Percentiles rank a stretch among this genome's conserved stretches.
Conservation (phyloP, 2,329 filamentous ascomycete species). For the Colletotrichum spinosum region DNA sequence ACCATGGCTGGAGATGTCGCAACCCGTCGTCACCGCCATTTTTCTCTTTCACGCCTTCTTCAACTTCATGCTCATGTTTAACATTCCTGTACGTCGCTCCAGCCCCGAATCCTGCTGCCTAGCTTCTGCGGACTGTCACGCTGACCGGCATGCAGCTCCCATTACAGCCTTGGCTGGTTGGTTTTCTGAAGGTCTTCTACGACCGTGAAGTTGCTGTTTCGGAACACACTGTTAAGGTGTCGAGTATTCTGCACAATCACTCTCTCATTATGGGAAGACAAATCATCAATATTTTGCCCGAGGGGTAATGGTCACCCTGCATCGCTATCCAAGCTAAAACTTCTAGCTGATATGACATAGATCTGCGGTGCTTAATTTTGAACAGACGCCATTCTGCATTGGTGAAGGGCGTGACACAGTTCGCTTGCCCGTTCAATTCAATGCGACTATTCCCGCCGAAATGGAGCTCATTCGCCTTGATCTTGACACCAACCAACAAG, state of each 20-base stretch:
- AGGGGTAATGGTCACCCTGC: conserved; percentile 69
- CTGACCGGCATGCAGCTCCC: conserved; percentile 67
- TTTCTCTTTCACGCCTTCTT: conserved; percentile 78
- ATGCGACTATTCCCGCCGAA: conserved; percentile 88
- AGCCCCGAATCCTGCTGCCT: neutral
- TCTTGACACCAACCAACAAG: conserved; percentile 82
- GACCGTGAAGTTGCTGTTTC: conserved; percentile 93
- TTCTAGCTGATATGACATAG: conserved; percentile 51
- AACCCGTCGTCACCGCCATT: conserved; percentile 75
- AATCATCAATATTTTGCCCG: conserved; percentile 96
- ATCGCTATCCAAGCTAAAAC: neutral
- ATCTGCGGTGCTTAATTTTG: conserved; percentile 88
- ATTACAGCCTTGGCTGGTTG: conserved; percentile 77
- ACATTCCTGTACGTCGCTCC: conserved; percentile 74
- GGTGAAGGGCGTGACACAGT: conserved; percentile 70
- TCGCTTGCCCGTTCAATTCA: conserved; percentile 87
- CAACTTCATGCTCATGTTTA: conserved; percentile 93
- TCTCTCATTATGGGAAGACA: conserved; percentile 96
- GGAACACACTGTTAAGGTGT: conserved; percentile 91
- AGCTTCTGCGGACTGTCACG: conserved; percentile 10
- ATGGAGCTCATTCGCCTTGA: conserved; percentile 92
- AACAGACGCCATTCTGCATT: conserved; percentile 84
- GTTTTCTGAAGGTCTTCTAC: conserved; percentile 83
- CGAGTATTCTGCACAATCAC: conserved; percentile 88
- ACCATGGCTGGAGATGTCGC: conserved; percentile 95